phyloP scores from a whole-genome alignment of 257 asterid genomes.

The Solanum appendiculatum region DNA sequence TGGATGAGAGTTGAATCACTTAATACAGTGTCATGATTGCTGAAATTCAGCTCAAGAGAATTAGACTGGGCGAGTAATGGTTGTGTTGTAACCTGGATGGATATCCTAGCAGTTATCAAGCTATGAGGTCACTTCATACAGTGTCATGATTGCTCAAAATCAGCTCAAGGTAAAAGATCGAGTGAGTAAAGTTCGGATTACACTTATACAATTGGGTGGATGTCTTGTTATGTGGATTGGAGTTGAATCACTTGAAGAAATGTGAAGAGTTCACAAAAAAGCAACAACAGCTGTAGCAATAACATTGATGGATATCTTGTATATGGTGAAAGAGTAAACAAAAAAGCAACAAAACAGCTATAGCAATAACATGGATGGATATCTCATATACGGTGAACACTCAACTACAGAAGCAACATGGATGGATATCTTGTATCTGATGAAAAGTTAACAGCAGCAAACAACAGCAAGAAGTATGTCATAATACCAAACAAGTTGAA shows the following conservation, averaged over 20 bases:
- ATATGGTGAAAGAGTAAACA: not conserved
- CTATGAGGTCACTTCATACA: not conserved
- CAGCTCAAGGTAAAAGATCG: not conserved
- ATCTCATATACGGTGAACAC: not conserved
- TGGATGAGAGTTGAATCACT: not conserved
- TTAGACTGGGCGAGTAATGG: not conserved
- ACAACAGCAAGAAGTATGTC: not conserved
- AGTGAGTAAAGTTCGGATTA: not conserved
- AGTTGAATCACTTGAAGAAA: not conserved
- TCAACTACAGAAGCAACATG: not conserved
- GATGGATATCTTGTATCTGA: not conserved
- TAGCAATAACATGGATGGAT: not conserved
- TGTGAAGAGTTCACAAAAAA: not conserved
- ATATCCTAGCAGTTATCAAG: not conserved
- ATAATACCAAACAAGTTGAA: not conserved
- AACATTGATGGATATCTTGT: not conserved
- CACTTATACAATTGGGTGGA: not conserved
- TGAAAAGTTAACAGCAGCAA: not conserved
- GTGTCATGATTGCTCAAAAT: not conserved
- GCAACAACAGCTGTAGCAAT: not conserved
- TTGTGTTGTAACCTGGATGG: not conserved
- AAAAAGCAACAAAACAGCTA: not conserved
- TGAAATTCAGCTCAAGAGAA: not conserved
- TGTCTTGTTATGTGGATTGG: not conserved
- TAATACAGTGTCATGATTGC: not conserved